Percentiles rank a stretch among this genome's conserved stretches.
Evolutionary conservation across 352 stramenopile species (phyloP).

Genomic region (Phytopythium helicoides): DNA sequence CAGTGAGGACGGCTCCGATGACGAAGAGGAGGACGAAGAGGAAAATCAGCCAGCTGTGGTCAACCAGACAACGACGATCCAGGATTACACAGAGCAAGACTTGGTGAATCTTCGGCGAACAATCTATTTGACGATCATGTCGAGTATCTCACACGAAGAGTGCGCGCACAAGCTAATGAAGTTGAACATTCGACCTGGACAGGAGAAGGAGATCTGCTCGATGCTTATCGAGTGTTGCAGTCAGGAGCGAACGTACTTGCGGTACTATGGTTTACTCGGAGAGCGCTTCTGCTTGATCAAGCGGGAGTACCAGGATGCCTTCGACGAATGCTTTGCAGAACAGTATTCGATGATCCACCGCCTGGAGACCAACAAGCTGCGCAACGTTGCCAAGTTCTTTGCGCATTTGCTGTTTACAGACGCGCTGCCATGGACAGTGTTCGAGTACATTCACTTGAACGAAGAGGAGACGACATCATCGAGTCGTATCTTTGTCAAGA

Average conservation of each 20-base stretch:
- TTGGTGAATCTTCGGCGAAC: conserved; percentile 97
- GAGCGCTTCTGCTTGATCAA: conserved; percentile 97
- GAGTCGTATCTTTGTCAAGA: conserved; percentile 99
- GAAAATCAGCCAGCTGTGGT: conserved; percentile 11
- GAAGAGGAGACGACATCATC: conserved; percentile 99
- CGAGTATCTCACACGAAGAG: conserved; percentile 98
- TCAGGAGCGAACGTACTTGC: conserved; percentile 96
- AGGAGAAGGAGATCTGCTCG: conserved; percentile 97
- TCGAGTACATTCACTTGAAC: conserved; percentile 96
- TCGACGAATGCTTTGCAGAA: conserved; percentile 92
- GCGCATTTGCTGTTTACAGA: conserved; percentile 97
- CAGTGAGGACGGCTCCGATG: conserved; percentile 55
- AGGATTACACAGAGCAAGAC: conserved; percentile 98
- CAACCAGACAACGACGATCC: conserved; percentile 63
- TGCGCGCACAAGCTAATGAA: conserved; percentile 99
- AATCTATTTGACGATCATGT: conserved; percentile 99
- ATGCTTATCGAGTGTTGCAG: conserved; percentile 99
- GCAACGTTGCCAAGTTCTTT: conserved; percentile 99
- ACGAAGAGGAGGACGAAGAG: conserved; percentile 39
- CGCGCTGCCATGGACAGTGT: conserved; percentile 96
- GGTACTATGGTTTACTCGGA: conserved; percentile 97
- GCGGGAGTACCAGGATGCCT: conserved; percentile 94
- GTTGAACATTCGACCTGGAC: conserved; percentile 94
- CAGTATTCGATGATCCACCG: conserved; percentile 97
- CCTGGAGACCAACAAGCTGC: conserved; percentile 98